Percentiles rank a stretch among this genome's conserved stretches.
Conservation (phyloP, 202 grass and related monocot genomes). For the Zoysia matrella region DNA sequence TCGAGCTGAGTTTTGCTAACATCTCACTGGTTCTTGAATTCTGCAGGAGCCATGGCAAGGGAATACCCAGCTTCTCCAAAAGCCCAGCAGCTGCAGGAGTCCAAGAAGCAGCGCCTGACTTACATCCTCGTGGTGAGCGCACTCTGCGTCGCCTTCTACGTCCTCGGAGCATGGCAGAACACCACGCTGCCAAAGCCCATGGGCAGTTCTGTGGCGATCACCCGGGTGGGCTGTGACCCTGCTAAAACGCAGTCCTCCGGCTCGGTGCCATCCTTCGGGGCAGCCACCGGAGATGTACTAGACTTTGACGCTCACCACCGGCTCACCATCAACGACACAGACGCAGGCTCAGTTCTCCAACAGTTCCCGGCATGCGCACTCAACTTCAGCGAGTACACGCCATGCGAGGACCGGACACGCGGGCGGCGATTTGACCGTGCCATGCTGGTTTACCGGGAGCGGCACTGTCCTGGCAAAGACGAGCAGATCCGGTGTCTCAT, state of each 20-base stretch:
- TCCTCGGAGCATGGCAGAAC: slow-evolving; percentile 94
- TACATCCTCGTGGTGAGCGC: slow-evolving; percentile 64
- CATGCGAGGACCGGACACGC: slow-evolving; percentile 74
- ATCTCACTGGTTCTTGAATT: slow-evolving; percentile 42
- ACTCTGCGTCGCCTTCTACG: slow-evolving; percentile 86
- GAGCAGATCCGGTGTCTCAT: slow-evolving; percentile 81
- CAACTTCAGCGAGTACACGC: slow-evolving; percentile 94
- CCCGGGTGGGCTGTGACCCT: slow-evolving; percentile 65
- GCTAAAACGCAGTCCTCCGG: slow-evolving; percentile 19
- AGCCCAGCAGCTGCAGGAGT: slow-evolving; percentile 66
- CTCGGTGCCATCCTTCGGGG: slow-evolving; percentile 49
- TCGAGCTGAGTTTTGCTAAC: slow-evolving; percentile 6
- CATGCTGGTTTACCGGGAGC: slow-evolving; percentile 88
- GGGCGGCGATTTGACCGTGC: slow-evolving; percentile 66
- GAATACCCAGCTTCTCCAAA: slow-evolving; percentile 80
- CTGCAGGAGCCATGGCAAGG: slow-evolving; percentile 88
- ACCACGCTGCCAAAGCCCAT: slow-evolving; percentile 47
- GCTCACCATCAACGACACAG: slow-evolving; percentile 53
- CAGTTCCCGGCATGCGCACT: slow-evolving; percentile 64
- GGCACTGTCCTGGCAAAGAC: slow-evolving; percentile 82
- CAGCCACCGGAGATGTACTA: slow-evolving; percentile 35
- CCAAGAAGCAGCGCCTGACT: slow-evolving; percentile 76
- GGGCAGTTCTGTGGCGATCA: slow-evolving; percentile 40
- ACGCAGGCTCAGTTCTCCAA: slow-evolving; percentile 1
- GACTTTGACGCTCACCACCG: slow-evolving; percentile 88